Evolutionary conservation across 768 basidiomycete genomes (phyloP).

Genomic region (Hypsizygus marmoreus): DNA sequence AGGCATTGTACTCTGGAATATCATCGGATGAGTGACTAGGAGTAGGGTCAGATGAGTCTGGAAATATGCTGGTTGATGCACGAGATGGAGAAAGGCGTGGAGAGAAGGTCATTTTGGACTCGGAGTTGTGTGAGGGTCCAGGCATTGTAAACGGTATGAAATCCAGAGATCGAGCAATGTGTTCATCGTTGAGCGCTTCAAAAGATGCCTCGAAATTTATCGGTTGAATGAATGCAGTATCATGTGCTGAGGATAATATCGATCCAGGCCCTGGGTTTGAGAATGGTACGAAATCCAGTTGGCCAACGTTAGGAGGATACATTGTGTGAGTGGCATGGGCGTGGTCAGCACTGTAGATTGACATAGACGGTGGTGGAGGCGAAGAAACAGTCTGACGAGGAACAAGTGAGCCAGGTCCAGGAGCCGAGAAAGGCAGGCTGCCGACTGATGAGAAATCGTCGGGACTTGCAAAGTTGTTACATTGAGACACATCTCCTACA

Average conservation of each 20-base stretch:
- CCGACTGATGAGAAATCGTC: conserved; percentile 14
- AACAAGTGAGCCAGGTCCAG: conserved; percentile 29
- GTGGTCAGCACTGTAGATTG: neutral
- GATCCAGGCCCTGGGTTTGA: conserved; percentile 22
- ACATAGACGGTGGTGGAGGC: neutral
- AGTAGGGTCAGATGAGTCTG: conserved; percentile 15
- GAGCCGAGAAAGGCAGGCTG: conserved; percentile 28
- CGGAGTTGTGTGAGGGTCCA: neutral
- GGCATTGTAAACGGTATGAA: neutral
- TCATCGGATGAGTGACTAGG: conserved; percentile 22
- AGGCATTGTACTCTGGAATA: conserved; percentile 12
- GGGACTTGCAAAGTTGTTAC: neutral
- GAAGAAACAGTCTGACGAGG: conserved; percentile 27
- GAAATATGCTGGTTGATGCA: no score
- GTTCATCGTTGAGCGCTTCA: neutral
- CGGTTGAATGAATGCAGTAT: neutral
- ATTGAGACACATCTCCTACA: no score
- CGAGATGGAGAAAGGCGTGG: no score
- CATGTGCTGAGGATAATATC: neutral
- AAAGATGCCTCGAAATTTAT: neutral
- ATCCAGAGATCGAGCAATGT: neutral
- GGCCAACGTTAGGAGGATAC: neutral
- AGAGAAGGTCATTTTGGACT: no score
- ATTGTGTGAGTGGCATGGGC: neutral
- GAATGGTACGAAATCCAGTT: conserved; percentile 16